Evolutionary conservation across 2,329 filamentous ascomycete genomes (phyloP).

Genomic region (Cladobotryum mycophilum): DNA sequence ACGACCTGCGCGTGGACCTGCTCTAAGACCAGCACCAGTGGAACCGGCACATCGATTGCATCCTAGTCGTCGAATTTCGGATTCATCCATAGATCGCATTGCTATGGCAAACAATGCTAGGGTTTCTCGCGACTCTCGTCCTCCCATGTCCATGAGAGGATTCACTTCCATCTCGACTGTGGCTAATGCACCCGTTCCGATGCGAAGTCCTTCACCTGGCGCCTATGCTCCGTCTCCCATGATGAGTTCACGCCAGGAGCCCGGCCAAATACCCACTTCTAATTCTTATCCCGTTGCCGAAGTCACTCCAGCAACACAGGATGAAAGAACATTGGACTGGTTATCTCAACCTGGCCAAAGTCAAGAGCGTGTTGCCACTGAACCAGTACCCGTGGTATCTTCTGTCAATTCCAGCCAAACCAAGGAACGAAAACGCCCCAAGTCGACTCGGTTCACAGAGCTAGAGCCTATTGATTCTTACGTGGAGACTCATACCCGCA

Average conservation of each 20-base stretch:
- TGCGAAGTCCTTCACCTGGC: background rate
- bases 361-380: too few relatives aligned
- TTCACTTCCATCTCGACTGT: conserved; percentile 20
- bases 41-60: conserved; percentile 17
- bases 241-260: conserved; percentile 15
- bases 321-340: conserved; percentile 10
- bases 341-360: conserved; percentile 2
- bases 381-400: too few relatives aligned
- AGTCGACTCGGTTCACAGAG: conserved; percentile 24
- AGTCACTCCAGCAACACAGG: conserved; percentile 2
- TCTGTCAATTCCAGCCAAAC: background rate
- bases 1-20: conserved; percentile 19
- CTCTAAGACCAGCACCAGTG: conserved; percentile 1
- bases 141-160: conserved; percentile 26
- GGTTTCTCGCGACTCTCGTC: conserved; percentile 18
- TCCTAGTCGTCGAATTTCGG: conserved; percentile 23
- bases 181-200: background rate
- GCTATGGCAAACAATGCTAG: conserved; percentile 14
- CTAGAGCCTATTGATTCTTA: conserved; percentile 26
- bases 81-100: conserved; percentile 21
- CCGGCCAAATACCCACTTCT: conserved; percentile 7
- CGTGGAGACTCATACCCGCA: conserved; percentile 12
- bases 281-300: conserved; percentile 12
- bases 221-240: background rate
- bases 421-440: conserved; percentile 18